Evolutionary conservation across 306 rosid species (phyloP).

Genomic region (Acacia confusa): DNA sequence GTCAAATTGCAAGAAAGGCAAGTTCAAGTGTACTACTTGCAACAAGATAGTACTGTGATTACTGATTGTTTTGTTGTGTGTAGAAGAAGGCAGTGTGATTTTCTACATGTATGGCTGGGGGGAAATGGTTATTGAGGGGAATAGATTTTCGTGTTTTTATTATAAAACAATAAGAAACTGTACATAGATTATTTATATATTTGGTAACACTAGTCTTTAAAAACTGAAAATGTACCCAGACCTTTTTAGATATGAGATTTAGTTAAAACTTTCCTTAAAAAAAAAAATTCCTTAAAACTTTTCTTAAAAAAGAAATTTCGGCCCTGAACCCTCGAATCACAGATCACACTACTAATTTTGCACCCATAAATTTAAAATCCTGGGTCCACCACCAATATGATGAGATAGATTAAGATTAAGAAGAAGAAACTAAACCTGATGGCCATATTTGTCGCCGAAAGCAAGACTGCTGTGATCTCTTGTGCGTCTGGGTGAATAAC

Average conservation of each 20-base stretch:
- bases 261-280: too few species aligned
- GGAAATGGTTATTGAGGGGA: background rate
- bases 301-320: too few species aligned
- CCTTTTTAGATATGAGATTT: too few species aligned
- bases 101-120: background rate
- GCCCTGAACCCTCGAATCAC: too few species aligned
- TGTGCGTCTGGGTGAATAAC: constrained; percentile 65
- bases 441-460: constrained; percentile 85
- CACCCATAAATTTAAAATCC: too few species aligned
- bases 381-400: too few species aligned
- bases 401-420: background rate
- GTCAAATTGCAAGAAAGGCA: constrained; percentile 53
- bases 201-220: too few species aligned
- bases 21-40: constrained; percentile 78
- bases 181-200: too few species aligned
- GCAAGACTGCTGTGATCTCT: constrained; percentile 73
- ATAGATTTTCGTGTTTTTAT: background rate
- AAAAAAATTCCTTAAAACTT: too few species aligned
- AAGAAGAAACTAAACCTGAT: constrained; percentile 52
- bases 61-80: background rate
- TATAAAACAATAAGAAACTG: too few species aligned
- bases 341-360: too few species aligned
- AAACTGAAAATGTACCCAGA: too few species aligned
- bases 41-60: constrained; percentile 37
- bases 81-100: background rate